Evolutionary conservation across 2,329 filamentous ascomycete species (phyloP).

Genomic region (Hymenoscyphus occultus): DNA sequence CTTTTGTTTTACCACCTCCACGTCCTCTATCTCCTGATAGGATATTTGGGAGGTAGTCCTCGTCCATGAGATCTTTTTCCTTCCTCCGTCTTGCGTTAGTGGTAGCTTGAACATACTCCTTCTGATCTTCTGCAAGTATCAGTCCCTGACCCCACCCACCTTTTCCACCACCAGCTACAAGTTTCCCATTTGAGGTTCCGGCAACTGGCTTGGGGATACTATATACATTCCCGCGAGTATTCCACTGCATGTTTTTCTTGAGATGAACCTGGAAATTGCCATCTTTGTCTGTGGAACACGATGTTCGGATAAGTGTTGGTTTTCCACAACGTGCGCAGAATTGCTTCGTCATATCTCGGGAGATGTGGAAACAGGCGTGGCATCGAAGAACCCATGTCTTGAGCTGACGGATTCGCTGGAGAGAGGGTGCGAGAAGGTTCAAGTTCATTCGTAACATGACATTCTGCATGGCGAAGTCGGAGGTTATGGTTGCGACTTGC

Average conservation of each 20-base stretch:
- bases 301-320: conserved; percentile 77
- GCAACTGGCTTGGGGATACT: conserved; percentile 88
- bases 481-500: conserved; percentile 87
- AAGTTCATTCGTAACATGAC: conserved; percentile 93
- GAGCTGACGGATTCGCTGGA: conserved; percentile 78
- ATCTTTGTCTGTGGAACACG: conserved; percentile 76
- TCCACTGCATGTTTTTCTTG: conserved; percentile 95
- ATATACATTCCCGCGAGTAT: conserved; percentile 86
- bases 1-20: conserved; percentile 64
- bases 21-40: conserved; percentile 73
- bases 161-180: conserved; percentile 67
- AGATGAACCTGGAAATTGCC: conserved; percentile 84
- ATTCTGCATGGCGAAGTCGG: conserved; percentile 98
- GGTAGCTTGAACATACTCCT: conserved; percentile 72
- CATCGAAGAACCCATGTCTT: conserved; percentile 90
- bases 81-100: conserved; percentile 63
- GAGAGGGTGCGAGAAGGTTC: conserved; percentile 74
- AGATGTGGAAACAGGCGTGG: conserved; percentile 86
- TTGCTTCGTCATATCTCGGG: conserved; percentile 80
- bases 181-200: conserved; percentile 76
- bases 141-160: conserved; percentile 81
- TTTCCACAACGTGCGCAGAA: conserved; percentile 93
- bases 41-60: conserved; percentile 85
- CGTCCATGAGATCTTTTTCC: conserved; percentile 86
- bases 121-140: conserved; percentile 91